phyloP scores from a whole-genome alignment of 306 rosid genomes.

The Glycine latifolia region DNA sequence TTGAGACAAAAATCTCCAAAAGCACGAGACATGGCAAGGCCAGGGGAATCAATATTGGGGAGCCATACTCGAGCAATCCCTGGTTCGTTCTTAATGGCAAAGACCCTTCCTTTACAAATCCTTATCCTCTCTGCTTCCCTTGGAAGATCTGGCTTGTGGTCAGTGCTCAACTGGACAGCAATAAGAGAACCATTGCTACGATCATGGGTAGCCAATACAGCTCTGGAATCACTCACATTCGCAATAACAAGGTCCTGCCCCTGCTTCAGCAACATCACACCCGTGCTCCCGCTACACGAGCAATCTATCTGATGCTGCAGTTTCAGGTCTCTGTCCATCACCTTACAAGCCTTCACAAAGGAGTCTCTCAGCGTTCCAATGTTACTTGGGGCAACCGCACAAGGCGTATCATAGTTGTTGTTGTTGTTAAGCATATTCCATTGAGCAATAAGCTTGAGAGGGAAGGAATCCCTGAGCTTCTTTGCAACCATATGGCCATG shows the following conservation, averaged over 20 bases:
- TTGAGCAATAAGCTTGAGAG: conserved; percentile 69
- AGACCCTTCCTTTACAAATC: conserved; percentile 78
- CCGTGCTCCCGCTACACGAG: conserved; percentile 85
- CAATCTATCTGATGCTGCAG: conserved; percentile 66
- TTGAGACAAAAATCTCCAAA: conserved; percentile 90
- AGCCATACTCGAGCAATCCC: conserved; percentile 77
- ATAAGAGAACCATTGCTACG: conserved; percentile 49
- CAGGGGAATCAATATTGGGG: conserved; percentile 74
- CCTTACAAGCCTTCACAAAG: conserved; percentile 67
- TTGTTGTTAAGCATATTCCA: conserved; percentile 47
- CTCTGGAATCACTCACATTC: conserved; percentile 65
- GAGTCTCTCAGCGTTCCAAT: conserved; percentile 56
- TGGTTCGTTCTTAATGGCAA: conserved; percentile 71
- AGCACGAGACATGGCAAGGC: conserved; percentile 93
- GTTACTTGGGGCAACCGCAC: neutral
- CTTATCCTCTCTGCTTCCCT: conserved; percentile 81
- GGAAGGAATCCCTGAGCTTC: conserved; percentile 83
- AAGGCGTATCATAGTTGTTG: neutral
- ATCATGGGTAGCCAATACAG: conserved; percentile 75
- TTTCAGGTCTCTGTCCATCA: conserved; percentile 84
- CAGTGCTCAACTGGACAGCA: conserved; percentile 81
- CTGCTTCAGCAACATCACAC: conserved; percentile 82
- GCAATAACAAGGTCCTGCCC: conserved; percentile 73
- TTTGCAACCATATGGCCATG: conserved; percentile 79
- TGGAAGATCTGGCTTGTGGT: conserved; percentile 76